phyloP scores from a whole-genome alignment of 2,329 filamentous ascomycete species.

The Epichloe bromicola region DNA sequence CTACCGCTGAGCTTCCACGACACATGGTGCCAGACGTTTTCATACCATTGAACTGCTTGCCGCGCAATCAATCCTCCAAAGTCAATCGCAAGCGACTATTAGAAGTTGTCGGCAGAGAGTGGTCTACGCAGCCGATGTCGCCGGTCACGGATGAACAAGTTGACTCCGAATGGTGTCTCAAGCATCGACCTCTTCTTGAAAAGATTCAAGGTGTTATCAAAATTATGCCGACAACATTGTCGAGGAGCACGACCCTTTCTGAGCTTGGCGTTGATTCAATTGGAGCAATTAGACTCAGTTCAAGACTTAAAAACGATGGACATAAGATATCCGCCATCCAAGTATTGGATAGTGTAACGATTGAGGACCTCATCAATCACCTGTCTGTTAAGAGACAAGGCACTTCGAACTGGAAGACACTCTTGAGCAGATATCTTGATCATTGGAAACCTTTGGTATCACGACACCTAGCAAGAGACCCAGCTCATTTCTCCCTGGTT shows the following conservation, averaged over 20 bases:
- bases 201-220: neutral
- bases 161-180: neutral
- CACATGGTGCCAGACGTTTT: neutral
- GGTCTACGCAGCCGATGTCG: neutral
- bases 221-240: neutral
- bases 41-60: neutral
- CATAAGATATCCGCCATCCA: neutral
- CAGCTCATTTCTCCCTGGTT: neutral
- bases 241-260: neutral
- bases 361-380: neutral
- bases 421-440: neutral
- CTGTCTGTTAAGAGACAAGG: neutral
- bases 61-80: neutral
- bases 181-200: neutral
- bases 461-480: neutral
- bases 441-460: neutral
- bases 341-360: neutral
- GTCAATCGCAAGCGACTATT: neutral
- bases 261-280: neutral
- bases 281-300: neutral
- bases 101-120: neutral
- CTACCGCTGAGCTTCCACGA: neutral
- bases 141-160: neutral
- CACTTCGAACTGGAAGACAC: neutral
- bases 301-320: neutral